A percentile compares a stretch with the other conserved stretches of the same genome.
Conservation (phyloP, 2,329 filamentous ascomycete genomes). For the Xylariaceae sp. region DNA sequence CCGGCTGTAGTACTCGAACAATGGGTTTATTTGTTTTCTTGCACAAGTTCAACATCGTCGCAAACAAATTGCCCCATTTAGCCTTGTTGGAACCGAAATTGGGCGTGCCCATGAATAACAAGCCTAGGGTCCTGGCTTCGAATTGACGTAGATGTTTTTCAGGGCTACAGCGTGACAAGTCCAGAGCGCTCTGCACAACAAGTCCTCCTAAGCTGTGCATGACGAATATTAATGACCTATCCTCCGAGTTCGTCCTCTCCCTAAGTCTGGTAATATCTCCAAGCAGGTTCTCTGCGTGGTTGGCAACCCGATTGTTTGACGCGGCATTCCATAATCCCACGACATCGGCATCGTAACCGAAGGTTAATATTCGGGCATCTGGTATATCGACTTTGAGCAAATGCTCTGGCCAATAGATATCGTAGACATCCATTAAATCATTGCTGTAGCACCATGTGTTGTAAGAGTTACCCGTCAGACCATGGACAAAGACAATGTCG, state of each 20-base stretch:
- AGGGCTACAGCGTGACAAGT: slow-evolving; percentile 2
- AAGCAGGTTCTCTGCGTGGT: slow-evolving; percentile 12
- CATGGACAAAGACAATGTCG: slow-evolving; percentile 22
- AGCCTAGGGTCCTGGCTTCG: slow-evolving; percentile 9
- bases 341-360: slow-evolving; percentile 16
- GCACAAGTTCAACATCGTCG: not conserved
- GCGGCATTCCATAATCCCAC: not conserved
- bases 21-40: not conserved
- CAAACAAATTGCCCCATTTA: no score
- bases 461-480: slow-evolving; percentile 12
- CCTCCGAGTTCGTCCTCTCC: no score
- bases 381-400: slow-evolving; percentile 7
- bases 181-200: slow-evolving; percentile 17
- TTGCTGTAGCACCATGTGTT: slow-evolving; percentile 19
- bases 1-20: slow-evolving; percentile 1
- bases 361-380: slow-evolving; percentile 16
- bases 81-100: slow-evolving; percentile 9
- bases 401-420: slow-evolving; percentile 8
- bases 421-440: not conserved
- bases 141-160: slow-evolving; percentile 8
- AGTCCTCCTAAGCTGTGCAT: slow-evolving; percentile 16
- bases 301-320: slow-evolving; percentile 4
- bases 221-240: slow-evolving; percentile 16
- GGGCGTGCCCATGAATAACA: slow-evolving; percentile 18
- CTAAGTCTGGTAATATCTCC: no score